phyloP scores from a whole-genome alignment of 2,329 filamentous ascomycete species.

The Emericellopsis cladophorae region DNA sequence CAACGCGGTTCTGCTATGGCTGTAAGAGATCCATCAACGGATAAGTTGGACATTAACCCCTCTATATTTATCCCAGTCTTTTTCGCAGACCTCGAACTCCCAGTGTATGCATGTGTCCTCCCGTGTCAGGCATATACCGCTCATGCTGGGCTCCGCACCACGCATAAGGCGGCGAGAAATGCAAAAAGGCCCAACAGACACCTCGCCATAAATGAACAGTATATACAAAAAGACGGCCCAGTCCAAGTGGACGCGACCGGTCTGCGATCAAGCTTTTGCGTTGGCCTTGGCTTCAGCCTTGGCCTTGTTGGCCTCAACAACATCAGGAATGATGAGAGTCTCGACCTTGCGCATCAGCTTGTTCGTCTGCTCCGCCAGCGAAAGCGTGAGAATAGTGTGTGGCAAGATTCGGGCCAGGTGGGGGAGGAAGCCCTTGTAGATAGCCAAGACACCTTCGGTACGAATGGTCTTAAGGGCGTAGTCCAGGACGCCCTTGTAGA shows the following conservation, averaged over 20 bases:
- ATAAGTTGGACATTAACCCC: constrained; percentile 10
- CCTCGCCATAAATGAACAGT: too few species aligned
- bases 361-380: constrained; percentile 91
- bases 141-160: too few species aligned
- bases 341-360: constrained; percentile 80
- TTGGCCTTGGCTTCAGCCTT: too few species aligned
- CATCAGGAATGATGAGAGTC: constrained; percentile 27
- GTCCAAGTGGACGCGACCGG: background rate
- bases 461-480: constrained; percentile 83
- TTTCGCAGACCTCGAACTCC: too few species aligned
- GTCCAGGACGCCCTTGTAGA: constrained; percentile 90
- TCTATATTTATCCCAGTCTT: too few species aligned
- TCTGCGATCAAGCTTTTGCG: too few species aligned
- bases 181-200: too few species aligned
- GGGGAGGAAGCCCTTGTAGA: constrained; percentile 96
- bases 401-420: constrained; percentile 89
- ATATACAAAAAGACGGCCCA: too few species aligned
- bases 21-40: constrained; percentile 53
- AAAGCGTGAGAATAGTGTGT: constrained; percentile 88
- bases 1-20: constrained; percentile 51
- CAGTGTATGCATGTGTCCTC: too few species aligned
- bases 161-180: too few species aligned
- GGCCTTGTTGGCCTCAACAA: background rate
- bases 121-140: too few species aligned
- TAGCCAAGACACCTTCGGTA: constrained; percentile 81